These are phyloP conservation scores for Beverwykella pulmonaria DNA, from an alignment of 495 filamentous ascomycete species.

Conservation along the genomic window DNA sequence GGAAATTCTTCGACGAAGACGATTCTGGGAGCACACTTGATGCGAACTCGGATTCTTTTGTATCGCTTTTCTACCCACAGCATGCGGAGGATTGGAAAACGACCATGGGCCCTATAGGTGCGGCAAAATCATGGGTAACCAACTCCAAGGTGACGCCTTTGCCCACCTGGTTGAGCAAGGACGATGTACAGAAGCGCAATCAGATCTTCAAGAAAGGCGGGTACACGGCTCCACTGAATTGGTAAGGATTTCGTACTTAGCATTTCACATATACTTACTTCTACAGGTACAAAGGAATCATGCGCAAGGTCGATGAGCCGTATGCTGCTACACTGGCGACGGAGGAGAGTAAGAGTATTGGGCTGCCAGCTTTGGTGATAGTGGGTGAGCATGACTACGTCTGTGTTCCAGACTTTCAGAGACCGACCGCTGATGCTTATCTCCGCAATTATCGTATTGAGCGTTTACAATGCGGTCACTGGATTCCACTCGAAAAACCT, in stretches of 20 bases:
- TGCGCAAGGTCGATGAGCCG: conserved; percentile 8
- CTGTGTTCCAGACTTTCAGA: neutral
- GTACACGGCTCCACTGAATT: conserved; percentile 15
- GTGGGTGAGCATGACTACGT: neutral
- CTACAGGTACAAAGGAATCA: conserved; percentile 10
- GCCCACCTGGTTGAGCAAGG: conserved; percentile 5
- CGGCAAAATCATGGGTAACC: neutral
- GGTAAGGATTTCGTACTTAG: neutral
- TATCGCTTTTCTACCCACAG: conserved; percentile 2
- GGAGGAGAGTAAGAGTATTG: neutral
- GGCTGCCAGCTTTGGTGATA: conserved; percentile 1
- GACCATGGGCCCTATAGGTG: neutral
- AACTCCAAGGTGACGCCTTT: neutral
- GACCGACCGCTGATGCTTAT: neutral
- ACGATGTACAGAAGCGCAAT: neutral
- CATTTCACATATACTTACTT: neutral
- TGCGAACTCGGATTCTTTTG: neutral
- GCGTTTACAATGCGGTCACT: conserved; percentile 2
- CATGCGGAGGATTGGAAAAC: conserved; percentile 5
- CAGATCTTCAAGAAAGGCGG: conserved; percentile 12
- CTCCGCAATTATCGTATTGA: conserved; percentile 1
- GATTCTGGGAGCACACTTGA: conserved; percentile 4
- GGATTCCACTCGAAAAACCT: conserved; percentile 4
- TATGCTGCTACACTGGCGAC: neutral
- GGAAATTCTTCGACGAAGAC: conserved; percentile 10